phyloP scores from a whole-genome alignment of 495 filamentous ascomycete genomes.

The Aspergillus bertholletiae region DNA sequence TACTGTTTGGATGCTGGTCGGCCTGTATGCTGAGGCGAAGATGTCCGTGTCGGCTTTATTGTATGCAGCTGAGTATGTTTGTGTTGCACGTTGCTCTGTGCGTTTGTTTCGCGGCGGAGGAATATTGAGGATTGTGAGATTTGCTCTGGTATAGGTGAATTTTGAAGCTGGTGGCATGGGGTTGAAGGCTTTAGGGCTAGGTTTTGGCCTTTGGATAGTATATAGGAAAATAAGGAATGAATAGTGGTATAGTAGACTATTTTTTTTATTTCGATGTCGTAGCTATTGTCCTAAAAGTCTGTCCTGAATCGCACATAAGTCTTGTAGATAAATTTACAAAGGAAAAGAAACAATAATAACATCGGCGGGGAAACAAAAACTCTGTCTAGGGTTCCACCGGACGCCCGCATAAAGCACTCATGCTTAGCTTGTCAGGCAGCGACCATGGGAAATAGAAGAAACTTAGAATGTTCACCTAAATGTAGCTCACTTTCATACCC shows the following conservation, averaged over 20 bases:
- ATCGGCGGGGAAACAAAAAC: too few relatives aligned
- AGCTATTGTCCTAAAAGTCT: background rate
- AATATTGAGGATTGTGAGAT: too few relatives aligned
- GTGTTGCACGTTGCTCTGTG: conserved; percentile 52
- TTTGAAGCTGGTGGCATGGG: background rate
- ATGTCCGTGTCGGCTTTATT: conserved; percentile 52
- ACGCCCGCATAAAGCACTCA: too few relatives aligned
- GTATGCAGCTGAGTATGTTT: conserved; percentile 56
- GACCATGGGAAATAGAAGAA: conserved; percentile 10
- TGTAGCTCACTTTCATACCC: conserved; percentile 98
- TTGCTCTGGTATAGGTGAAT: too few relatives aligned
- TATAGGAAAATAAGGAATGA: too few relatives aligned
- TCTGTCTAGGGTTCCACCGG: too few relatives aligned
- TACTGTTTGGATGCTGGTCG: conserved; percentile 50
- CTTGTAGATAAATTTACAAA: conserved; percentile 11
- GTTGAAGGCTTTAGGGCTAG: conserved; percentile 8
- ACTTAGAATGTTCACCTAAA: conserved; percentile 42
- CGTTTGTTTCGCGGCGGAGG: conserved; percentile 50
- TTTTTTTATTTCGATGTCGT: background rate
- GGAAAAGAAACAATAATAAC: conserved; percentile 10
- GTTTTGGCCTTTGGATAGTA: background rate
- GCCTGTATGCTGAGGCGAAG: conserved; percentile 47
- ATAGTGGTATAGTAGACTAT: too few relatives aligned
- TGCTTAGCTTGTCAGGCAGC: background rate
- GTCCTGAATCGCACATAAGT: background rate